Evolutionary conservation across 768 basidiomycete species (phyloP), one percentile per base, ranked within the genome.

Genomic region (Russula sp.): DNA sequence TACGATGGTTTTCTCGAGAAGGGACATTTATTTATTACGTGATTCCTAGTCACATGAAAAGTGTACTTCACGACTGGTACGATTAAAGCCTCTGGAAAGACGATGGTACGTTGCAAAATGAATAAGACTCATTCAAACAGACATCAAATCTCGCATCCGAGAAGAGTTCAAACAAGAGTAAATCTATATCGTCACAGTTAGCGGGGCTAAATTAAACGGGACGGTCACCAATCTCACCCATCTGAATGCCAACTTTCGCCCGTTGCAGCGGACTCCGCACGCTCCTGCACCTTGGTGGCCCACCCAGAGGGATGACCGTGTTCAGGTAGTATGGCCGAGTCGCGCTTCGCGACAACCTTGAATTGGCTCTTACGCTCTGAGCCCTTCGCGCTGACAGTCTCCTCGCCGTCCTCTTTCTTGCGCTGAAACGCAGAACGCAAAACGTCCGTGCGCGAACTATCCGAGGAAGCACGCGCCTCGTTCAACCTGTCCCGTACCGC

Each of bases 401-500:
- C 74, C 57, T 70, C 72, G 48, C 75, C 76, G 59, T 79, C 77
- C 10, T 78, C 80, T 70, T 83, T 82, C 71, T 84, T 85, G 34
- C 77, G 77, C 71, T 82, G 77, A 75, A 88, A 88, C 51, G 87
- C 84, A 58, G 85, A 80, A 71, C 84, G 84, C 61, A 94, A 70
- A 5, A 79, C 84, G 57, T 89, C 79, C 44, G 75, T 77, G 35
- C 78, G 77, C 40, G 71, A 72, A 5, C 39, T 47, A 10, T 69
- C 68, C 35, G 67, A 69, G 42, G 77, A 77, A 40, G 82, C 78
- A 32, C 71, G 71, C 34, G 72, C 71, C 71, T 80, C 81, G 55
- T 81, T 91, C 67, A 83, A 85, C 42, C 84, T 78, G 63, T 91
- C 87, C n/a, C 90, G 78, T 50, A 98, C 91, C n/a, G 82, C 80